Base-by-base conservation (phyloP, 164 flowering plant species). In the Magnolia changhungtana region DNA sequence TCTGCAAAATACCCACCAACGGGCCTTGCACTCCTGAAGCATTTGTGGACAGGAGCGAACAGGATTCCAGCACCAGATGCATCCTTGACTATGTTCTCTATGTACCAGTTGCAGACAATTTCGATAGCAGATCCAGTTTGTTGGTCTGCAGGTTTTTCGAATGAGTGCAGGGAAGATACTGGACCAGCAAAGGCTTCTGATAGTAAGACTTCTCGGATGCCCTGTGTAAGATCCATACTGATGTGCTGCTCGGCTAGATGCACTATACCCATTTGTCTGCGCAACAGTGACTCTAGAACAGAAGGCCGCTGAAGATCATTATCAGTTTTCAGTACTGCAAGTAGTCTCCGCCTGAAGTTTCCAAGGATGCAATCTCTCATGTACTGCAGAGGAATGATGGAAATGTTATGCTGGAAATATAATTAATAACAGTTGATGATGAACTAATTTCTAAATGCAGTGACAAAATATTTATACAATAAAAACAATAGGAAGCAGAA, bases 301-400 rank as follows among this genome's bases (percentile, higher is more conserved):
- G 97, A 87, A 50, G 99, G 99, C 50, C 99, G 87, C 75, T 96
- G 98, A 79, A 96, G 95, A 83, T 96, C 99, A 79, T 85, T 90
- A 78, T 94, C 99, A 75, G 92, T 90, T 85, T 90, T 94, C 66
- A 96, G 82, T 49, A 86, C 87, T 11, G 92, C 82, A 82, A 89
- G 95, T 45, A 96, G 82, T 87, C 97, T 90, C 87, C 96, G 86
- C 84, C 87, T 90, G 87, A 94, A 94, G 88, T 96, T 96, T 66
- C 94, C 94, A 52, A 96, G 91, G 74, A 96, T 89, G 88, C 98
- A 92, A 76, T 96, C 99, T 83, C 99, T 90, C 99, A 96, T 91
- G 81, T 91, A 96, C 98, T 96, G 96, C 86, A 84, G 65, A 61
- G 29, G 67, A 59, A 69, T 27, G 31, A 63, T 63, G 19, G 14